Base-by-base conservation (phyloP, 2,329 filamentous ascomycete genomes). In the Septoria petroselini region DNA sequence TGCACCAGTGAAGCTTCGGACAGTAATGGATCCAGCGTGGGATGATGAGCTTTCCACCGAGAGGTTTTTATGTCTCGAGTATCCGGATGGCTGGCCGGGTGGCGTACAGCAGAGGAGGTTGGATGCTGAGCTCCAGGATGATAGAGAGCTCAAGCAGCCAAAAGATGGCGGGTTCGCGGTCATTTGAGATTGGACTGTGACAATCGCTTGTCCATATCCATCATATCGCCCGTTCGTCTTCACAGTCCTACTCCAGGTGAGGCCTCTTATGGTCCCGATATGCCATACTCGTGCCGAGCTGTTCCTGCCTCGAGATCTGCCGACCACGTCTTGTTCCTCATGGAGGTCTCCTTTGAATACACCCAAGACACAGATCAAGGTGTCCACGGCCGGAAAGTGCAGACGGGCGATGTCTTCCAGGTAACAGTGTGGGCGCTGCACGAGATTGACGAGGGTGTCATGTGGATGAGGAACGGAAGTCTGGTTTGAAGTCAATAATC, bases 81-180 rank as follows among this genome's bases (percentile, higher is more conserved):
- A 43, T 38, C 42, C 46, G 4, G 47, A 51, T 11, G 50, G 53
- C 3, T 56, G 46, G 38, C 27, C 35, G 12, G 46, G 31, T 7
- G 40, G 33, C 15, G 12, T 56, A 11, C n/a, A 15, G 12, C 17
- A 17, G 19, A 79, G 31, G 72, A 79, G 61, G 17, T 78, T 79
- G 17, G 33, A 79, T 76, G 9, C 67, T 33, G 11, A 82, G 72
- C 19, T 77, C 67, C 1, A 70, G 46, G 11, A 70, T 57, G 38
- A 82, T n/a, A 27, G 48, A 14, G 42, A 42, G 7, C 7, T 51
- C 23, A 46, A 25, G 11, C 14, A 15, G 3, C 33, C 35, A 8
- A 35, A 48, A 17, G 44, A 40, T 17, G 29, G 27, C 21, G 44
- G 44, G 3, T 48, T 48, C 19, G 44, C 41, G 7, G 17, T 48